A percentile compares a stretch with the other conserved stretches of the same genome.
These are phyloP conservation scores for Pigoraptor vietnamica DNA, from an alignment of 78 protist species.

Conservation along the genomic window DNA sequence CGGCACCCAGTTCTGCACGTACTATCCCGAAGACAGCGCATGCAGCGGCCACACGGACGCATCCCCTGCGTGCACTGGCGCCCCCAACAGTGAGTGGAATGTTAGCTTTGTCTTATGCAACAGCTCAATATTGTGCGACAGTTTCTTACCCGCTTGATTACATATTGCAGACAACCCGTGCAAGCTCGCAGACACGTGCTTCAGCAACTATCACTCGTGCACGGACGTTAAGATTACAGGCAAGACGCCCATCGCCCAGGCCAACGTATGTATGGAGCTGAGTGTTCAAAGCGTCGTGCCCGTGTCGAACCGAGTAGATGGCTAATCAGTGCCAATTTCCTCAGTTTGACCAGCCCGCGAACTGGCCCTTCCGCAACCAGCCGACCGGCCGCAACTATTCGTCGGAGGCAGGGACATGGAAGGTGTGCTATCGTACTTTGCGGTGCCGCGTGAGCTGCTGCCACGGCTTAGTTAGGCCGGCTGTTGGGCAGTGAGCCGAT, in stretches of 20 bases:
- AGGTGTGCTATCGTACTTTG: too few species aligned
- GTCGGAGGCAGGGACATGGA: background rate
- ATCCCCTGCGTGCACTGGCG: background rate
- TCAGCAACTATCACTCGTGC: background rate
- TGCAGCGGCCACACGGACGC: background rate
- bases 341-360: background rate
- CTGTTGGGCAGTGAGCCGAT: too few species aligned
- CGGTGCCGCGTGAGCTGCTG: too few species aligned
- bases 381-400: background rate
- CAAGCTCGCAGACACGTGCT: background rate
- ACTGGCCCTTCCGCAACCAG: background rate
- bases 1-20: background rate
- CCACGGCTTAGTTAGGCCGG: too few species aligned
- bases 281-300: too few species aligned
- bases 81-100: background rate
- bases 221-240: background rate
- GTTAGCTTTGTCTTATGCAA: background rate
- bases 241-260: background rate
- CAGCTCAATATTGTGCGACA: background rate
- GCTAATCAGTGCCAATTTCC: too few species aligned
- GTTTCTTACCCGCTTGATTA: too few species aligned
- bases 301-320: too few species aligned
- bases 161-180: background rate
- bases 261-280: background rate
- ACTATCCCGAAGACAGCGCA: background rate